A percentile compares a stretch with the other conserved stretches of the same genome.
Conservation (phyloP, 2,329 filamentous ascomycete genomes). For the Sclerotiophoma versabilis region DNA sequence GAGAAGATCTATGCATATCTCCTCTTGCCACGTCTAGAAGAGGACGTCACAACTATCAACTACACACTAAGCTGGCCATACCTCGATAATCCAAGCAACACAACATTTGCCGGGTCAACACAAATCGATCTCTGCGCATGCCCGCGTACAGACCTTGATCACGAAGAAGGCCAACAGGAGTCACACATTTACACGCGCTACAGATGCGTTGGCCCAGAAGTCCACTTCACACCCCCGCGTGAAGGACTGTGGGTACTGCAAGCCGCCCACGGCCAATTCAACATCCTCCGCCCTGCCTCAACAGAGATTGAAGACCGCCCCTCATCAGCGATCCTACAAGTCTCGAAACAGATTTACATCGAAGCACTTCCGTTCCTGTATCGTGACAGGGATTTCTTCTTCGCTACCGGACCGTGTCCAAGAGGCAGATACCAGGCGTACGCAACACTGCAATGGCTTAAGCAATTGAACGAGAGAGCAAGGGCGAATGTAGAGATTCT, state of each 20-base stretch:
- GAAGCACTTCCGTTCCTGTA: constrained; percentile 39
- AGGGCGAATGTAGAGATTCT: constrained; percentile 29
- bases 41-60: constrained; percentile 45
- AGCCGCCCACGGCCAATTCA: constrained; percentile 32
- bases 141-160: constrained; percentile 13
- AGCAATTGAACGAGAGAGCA: constrained; percentile 21
- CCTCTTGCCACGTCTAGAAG: constrained; percentile 42
- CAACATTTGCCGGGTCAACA: constrained; percentile 35
- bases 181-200: constrained; percentile 43
- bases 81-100: constrained; percentile 41
- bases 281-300: constrained; percentile 39
- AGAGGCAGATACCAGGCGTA: constrained; percentile 45
- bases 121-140: constrained; percentile 41
- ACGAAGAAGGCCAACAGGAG: background rate
- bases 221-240: constrained; percentile 25
- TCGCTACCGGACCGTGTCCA: constrained; percentile 40
- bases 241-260: constrained; percentile 38
- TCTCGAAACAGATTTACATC: constrained; percentile 30
- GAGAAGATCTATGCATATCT: constrained; percentile 31
- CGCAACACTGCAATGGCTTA: constrained; percentile 38
- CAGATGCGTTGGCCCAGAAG: constrained; percentile 32
- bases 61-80: constrained; percentile 40
- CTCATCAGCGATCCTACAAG: constrained; percentile 19
- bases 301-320: constrained; percentile 18
- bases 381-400: constrained; percentile 32